Conservation (phyloP, 352 stramenopile species). For the Phytopythium chamaehyphon region DNA sequence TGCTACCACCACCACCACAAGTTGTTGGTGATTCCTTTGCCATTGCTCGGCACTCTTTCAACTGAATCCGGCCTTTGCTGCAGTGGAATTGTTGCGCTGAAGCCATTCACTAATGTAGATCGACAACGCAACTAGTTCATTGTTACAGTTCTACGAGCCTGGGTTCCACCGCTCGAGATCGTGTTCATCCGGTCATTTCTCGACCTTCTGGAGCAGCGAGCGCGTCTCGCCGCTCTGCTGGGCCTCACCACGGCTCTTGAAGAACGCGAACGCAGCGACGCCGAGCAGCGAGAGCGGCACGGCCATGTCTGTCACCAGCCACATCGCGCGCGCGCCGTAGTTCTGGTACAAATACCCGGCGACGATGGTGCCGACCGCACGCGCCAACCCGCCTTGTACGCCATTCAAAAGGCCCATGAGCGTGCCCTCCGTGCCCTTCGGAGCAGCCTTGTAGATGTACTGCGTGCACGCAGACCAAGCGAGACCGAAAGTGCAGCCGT, state of each 20-base stretch:
- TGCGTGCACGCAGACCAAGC: conserved; percentile 70
- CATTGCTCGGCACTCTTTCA: too few relatives aligned
- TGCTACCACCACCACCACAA: too few relatives aligned
- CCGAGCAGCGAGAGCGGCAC: conserved; percentile 46
- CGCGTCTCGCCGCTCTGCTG: neutral
- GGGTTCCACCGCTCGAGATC: too few relatives aligned
- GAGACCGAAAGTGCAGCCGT: conserved; percentile 71
- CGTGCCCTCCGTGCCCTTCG: conserved; percentile 54
- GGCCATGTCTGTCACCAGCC: conserved; percentile 42
- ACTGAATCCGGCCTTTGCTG: too few relatives aligned
- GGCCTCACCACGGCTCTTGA: conserved; percentile 27
- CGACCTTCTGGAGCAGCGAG: conserved; percentile 2
- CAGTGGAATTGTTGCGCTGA: too few relatives aligned
- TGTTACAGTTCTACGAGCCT: conserved; percentile 4
- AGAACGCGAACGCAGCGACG: conserved; percentile 40
- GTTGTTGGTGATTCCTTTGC: too few relatives aligned
- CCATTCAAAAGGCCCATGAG: conserved; percentile 77
- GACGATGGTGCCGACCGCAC: conserved; percentile 43
- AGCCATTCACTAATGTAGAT: conserved; percentile 40
- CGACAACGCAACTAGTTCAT: conserved; percentile 21
- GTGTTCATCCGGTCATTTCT: neutral
- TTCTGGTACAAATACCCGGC: conserved; percentile 57
- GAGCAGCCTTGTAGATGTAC: conserved; percentile 68
- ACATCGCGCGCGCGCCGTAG: conserved; percentile 50
- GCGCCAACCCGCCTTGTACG: conserved; percentile 53